Evolutionary conservation across 176 grass and related monocot species (phyloP), one percentile per base, ranked within the genome.

Genomic region (Themeda triandra): DNA sequence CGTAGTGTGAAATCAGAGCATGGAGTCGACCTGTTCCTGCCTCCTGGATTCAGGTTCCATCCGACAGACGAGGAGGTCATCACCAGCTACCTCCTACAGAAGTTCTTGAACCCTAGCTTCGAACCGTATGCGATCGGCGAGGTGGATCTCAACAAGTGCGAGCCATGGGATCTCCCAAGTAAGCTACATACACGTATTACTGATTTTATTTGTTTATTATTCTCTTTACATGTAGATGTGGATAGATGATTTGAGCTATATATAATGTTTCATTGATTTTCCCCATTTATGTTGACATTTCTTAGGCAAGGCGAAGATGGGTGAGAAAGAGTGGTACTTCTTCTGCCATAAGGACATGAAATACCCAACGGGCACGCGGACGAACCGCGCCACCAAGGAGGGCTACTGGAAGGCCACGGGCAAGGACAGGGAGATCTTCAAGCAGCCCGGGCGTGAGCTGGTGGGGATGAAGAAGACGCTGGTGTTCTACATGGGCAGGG

Each of bases 151-250:
- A 98, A 98, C 89, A 93, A 93, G 85, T 88, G 76, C 54, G 95
- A 98, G 79, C 95, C 95, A 73, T 92, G 95, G 95, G 95, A 98
- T 77, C 91, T 98, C 24, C 95, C 95, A 75, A 78, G 88, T 87
- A 87, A 79, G 80, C 71, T 65, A 14, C 13, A 6, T 15, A 27
- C 24, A 29, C 2, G 0, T 5, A 29, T 13, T 28, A 29, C 62
- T 63, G 24, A 12, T 63, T 63, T 25, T 12, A 13, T 63, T 63
- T 13, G 1, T 28, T 63, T 28, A n/a, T n/a, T n/a, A 13, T 5
- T 28, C 41, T 44, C 11, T 44, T 44, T 44, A 44, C 41, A 28
- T 28, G 60, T 63, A 63, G 10, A 63, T 63, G 4, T 63, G 29
- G 1, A 63, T 6, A 29, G 11, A 63, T 63, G 4, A 14, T 63